These are phyloP conservation scores for Saccharomycopsis olivae DNA, from an alignment of 805 yeast species.

Conservation along the genomic window DNA sequence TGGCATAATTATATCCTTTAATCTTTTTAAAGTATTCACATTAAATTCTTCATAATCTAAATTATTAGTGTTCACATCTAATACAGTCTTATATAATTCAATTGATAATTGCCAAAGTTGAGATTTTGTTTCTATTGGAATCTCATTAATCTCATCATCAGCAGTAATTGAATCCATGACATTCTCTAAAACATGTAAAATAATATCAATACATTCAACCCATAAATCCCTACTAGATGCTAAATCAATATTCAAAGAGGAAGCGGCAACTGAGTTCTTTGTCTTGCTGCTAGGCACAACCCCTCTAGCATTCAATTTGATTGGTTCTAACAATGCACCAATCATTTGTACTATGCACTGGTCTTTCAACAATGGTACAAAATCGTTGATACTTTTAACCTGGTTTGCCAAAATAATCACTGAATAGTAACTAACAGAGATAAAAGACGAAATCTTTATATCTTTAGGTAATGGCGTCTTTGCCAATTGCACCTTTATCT, in stretches of 20 bases:
- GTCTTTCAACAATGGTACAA: constrained; percentile 32
- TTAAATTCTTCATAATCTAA: constrained; percentile 34
- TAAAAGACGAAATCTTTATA: constrained; percentile 49
- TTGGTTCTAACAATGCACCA: constrained; percentile 41
- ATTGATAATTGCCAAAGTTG: constrained; percentile 33
- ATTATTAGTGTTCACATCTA: constrained; percentile 25
- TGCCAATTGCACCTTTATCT: constrained; percentile 30
- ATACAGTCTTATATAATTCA: constrained; percentile 31
- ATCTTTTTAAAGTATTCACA: constrained; percentile 31
- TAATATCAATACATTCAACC: constrained; percentile 37
- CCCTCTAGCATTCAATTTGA: constrained; percentile 34
- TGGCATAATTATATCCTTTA: constrained; percentile 34
- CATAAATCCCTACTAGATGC: constrained; percentile 33
- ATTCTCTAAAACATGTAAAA: constrained; percentile 28
- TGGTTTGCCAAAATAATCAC: constrained; percentile 31
- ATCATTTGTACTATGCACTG: constrained; percentile 35
- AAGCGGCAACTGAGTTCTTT: too few species aligned
- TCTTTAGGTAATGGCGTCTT: constrained; percentile 24
- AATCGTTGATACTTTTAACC: constrained; percentile 25
- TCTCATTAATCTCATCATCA: constrained; percentile 14
- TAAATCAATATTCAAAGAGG: neutral
- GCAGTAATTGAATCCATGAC: constrained; percentile 22
- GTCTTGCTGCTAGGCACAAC: constrained; percentile 18
- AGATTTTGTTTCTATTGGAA: constrained; percentile 7
- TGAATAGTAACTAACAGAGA: constrained; percentile 44